phyloP scores from a whole-genome alignment of 371 early-diverging fungal species.

The Rhizopus microsporus region DNA sequence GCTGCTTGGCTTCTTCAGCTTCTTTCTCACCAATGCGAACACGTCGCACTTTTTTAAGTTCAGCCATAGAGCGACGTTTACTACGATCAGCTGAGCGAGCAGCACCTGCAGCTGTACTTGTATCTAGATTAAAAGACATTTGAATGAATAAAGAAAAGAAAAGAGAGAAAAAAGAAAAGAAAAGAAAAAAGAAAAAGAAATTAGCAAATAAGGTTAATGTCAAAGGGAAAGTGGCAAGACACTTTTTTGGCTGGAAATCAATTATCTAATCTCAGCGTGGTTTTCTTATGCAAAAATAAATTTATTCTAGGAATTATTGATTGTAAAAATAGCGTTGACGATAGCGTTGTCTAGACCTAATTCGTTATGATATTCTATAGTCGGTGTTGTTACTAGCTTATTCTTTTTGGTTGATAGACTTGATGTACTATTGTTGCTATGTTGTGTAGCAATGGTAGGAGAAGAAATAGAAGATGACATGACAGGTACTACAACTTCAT shows the following conservation, averaged over 20 bases:
- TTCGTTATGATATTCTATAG: slow-evolving; percentile 41
- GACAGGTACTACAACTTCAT: slow-evolving; percentile 47
- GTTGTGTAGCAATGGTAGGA: slow-evolving; percentile 20
- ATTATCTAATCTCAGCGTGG: neutral
- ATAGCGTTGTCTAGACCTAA: slow-evolving; percentile 49
- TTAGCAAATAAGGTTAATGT: slow-evolving; percentile 2
- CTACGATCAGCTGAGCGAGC: slow-evolving; percentile 40
- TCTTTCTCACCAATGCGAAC: slow-evolving; percentile 46
- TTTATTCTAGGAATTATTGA: slow-evolving; percentile 22
- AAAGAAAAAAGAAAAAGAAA: slow-evolving; percentile 3
- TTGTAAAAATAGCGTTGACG: slow-evolving; percentile 51
- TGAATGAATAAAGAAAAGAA: slow-evolving; percentile 4
- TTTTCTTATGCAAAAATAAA: neutral
- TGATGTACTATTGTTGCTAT: neutral
- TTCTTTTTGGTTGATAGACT: slow-evolving; percentile 14
- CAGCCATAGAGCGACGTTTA: slow-evolving; percentile 33
- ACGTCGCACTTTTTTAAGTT: slow-evolving; percentile 36
- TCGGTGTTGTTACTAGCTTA: slow-evolving; percentile 14
- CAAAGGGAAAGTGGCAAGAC: neutral
- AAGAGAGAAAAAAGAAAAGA: slow-evolving; percentile 8
- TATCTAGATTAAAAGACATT: slow-evolving; percentile 36
- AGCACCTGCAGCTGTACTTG: slow-evolving; percentile 45
- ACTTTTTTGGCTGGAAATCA: slow-evolving; percentile 2
- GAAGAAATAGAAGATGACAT: slow-evolving; percentile 47
- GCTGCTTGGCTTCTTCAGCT: slow-evolving; percentile 44